Conservation (phyloP, 306 rosid genomes). For the Dryas octopetala region DNA sequence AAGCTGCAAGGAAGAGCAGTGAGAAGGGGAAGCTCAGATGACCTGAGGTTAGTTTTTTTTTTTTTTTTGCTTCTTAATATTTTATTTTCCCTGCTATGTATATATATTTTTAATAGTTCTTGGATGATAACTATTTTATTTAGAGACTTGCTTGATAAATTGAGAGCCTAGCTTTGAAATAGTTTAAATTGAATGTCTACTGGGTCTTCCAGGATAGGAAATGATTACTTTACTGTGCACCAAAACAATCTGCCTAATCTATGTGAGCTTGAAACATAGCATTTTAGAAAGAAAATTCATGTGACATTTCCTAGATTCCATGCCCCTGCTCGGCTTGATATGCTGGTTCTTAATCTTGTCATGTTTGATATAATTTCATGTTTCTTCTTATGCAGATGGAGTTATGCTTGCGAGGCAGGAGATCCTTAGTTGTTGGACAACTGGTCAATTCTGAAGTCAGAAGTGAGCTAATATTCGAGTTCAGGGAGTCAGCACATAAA, state of each 20-base stretch:
- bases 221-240: background rate
- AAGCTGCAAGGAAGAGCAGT: slow-evolving; percentile 72
- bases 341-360: background rate
- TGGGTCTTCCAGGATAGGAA: too few species aligned
- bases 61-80: background rate
- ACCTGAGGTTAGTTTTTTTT: slow-evolving; percentile 26
- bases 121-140: background rate
- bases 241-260: background rate
- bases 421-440: background rate
- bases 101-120: background rate
- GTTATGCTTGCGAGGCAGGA: slow-evolving; percentile 13
- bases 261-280: background rate
- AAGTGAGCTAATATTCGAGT: slow-evolving; percentile 10
- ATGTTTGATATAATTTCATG: background rate
- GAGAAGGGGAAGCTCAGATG: slow-evolving; percentile 75
- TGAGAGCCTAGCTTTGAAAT: background rate
- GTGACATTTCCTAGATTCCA: background rate
- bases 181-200: background rate
- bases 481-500: background rate
- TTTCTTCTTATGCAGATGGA: slow-evolving; percentile 26
- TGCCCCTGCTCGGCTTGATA: background rate
- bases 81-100: background rate
- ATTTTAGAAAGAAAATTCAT: background rate
- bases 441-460: background rate
- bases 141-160: background rate